Conservation (phyloP, 2,329 filamentous ascomycete genomes). For the Exophiala xenobiotica region DNA sequence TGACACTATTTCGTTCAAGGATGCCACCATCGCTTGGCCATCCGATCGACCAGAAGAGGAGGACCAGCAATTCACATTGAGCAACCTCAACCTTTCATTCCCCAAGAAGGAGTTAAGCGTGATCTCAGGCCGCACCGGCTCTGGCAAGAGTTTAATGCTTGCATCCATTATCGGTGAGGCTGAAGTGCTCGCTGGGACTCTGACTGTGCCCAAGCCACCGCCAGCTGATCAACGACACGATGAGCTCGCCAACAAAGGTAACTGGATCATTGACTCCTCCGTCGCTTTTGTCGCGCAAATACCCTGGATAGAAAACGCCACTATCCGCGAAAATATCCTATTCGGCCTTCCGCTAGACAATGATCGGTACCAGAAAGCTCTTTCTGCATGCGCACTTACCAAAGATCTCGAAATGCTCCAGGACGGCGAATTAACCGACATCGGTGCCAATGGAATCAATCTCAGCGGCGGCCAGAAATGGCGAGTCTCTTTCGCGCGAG, state of each 20-base stretch:
- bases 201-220: slow-evolving; percentile 54
- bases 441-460: slow-evolving; percentile 82
- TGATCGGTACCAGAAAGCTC: slow-evolving; percentile 67
- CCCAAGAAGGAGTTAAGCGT: slow-evolving; percentile 69
- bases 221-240: slow-evolving; percentile 59
- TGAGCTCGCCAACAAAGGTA: slow-evolving; percentile 55
- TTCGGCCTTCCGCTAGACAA: slow-evolving; percentile 71
- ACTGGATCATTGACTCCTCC: slow-evolving; percentile 69
- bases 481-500: slow-evolving; percentile 76
- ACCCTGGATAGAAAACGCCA: slow-evolving; percentile 82
- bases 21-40: slow-evolving; percentile 73
- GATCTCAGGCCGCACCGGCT: slow-evolving; percentile 74
- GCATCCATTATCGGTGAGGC: slow-evolving; percentile 73
- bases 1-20: slow-evolving; percentile 62
- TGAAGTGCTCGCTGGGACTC: slow-evolving; percentile 63
- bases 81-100: slow-evolving; percentile 65
- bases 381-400: slow-evolving; percentile 69
- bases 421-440: slow-evolving; percentile 76
- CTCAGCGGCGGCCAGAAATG: slow-evolving; percentile 81
- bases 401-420: slow-evolving; percentile 75
- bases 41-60: slow-evolving; percentile 58
- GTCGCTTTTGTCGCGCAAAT: slow-evolving; percentile 77
- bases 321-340: slow-evolving; percentile 73
- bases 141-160: slow-evolving; percentile 74
- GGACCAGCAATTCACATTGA: slow-evolving; percentile 63